A percentile compares a stretch with the other conserved stretches of the same genome.
Evolutionary conservation across 225 moss, liverwort and hornwort species (phyloP).

Genomic region (Pleurozium schreberi): DNA sequence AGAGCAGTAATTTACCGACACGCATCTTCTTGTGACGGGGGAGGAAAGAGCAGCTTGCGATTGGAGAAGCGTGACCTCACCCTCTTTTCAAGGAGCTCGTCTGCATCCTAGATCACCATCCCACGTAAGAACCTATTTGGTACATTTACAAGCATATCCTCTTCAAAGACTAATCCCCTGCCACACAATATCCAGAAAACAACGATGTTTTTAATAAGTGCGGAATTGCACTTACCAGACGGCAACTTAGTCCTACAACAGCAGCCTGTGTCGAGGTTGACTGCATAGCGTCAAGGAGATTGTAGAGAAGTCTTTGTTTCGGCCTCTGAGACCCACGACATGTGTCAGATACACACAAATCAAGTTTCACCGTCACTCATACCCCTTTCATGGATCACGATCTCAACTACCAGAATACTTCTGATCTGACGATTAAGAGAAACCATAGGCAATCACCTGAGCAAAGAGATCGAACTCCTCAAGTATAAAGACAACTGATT

Average conservation of each 20-base stretch:
- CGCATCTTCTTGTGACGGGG: conserved; percentile 49
- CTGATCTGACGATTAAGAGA: neutral
- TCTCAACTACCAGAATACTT: neutral
- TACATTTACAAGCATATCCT: neutral
- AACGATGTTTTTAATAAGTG: neutral
- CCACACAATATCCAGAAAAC: neutral
- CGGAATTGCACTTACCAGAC: conserved; percentile 46
- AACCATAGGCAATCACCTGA: conserved; percentile 41
- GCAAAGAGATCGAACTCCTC: conserved; percentile 98
- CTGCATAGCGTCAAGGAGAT: conserved; percentile 92
- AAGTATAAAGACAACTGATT: conserved; percentile 74
- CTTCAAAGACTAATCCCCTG: neutral
- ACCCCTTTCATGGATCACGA: neutral
- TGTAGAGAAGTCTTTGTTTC: conserved; percentile 91
- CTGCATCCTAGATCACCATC: conserved; percentile 67
- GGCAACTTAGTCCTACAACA: conserved; percentile 80
- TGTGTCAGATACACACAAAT: neutral
- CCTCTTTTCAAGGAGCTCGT: conserved; percentile 93
- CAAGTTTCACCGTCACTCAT: neutral
- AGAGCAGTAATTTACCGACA: conserved; percentile 27
- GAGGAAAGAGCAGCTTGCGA: conserved; percentile 75
- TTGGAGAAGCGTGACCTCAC: conserved; percentile 97
- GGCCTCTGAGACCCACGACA: conserved; percentile 49
- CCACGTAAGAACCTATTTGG: neutral
- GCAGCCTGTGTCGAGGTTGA: conserved; percentile 78